Evolutionary conservation across 1,139 yeast genomes (phyloP), one percentile per base, ranked within the genome.

Genomic region (Arxiozyma heterogenica): DNA sequence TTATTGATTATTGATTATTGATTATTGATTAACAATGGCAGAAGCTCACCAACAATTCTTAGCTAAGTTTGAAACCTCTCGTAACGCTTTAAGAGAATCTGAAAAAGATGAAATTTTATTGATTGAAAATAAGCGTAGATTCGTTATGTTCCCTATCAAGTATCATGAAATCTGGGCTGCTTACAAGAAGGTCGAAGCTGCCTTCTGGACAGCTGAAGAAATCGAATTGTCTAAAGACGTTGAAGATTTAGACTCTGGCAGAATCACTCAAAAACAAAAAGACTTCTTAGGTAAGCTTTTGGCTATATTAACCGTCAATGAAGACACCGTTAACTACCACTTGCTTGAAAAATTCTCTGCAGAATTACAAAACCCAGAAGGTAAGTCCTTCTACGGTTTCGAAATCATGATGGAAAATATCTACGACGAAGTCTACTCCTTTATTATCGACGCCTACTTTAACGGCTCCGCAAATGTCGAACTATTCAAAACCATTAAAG

Each of bases 361-460:
- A 61, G 97, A 94, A 76, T 96, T 93, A 58, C 98, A 91, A 75
- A 77, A 86, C 62, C 95, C 98, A 56, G 99, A 93, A 77, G 98
- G 98, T 64, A 91, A 93, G 74, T 90, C 97, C 73, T 93, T 93
- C 78, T 93, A 93, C 71, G 98, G 98, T 53, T 93, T 93, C 85
- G 98, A 93, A 77, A 93, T 93, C 73, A 91, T 91, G 98, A 93
- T 94, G 95, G 98, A 94, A 76, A 94, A 93, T 79, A 93, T 93
- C 68, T 98, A 93, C 75, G 84, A 96, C 41, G 98, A 93, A 77
- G 93, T 97, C 50, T 93, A 94, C 76, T 91, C 98, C 17, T 77
- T 93, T 64, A 81, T 93, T 69, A 88, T 93, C 65, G 98, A 93
- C 71, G 82, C 96, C 49, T 93, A 91, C 74, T 86, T 93, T 73